Base-by-base conservation (phyloP, 2,329 filamentous ascomycete genomes). In the Hymenoscyphus occultus region DNA sequence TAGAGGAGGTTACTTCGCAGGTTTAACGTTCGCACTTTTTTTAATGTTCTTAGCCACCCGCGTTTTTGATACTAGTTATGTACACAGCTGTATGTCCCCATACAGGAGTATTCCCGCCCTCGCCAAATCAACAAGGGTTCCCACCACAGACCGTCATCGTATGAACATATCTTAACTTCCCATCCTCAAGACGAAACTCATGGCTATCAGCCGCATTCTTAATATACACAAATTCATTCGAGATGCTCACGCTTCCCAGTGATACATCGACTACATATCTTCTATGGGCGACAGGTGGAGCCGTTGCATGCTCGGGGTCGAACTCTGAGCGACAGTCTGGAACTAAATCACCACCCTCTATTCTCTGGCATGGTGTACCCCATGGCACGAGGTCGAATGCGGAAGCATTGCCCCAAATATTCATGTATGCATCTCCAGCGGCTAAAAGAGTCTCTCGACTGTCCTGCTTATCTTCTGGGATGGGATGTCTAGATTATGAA, bases 71-170 rank as follows among this genome's bases (percentile, higher is more conserved):
- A n/a, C n/a, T n/a, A n/a, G n/a, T n/a, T n/a, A n/a, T n/a, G n/a
- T n/a, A n/a, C n/a, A n/a, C n/a, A n/a, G n/a, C n/a, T n/a, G n/a
- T n/a, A n/a, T n/a, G 1, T 35, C 2, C 35, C 5, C 35, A 6
- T 35, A 35, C 3, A 35, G 35, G 9, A 35, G 35, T 28, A 35
- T 35, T 35, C 35, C 35, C 35, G 5, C 35, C 35, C 5, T 35
- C 35, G 9, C 35, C 35, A 35, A 64, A 57, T 31, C 58, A 64
- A 58, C 66, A 67, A 28, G 39, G 7, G 6, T 64, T 31, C 10
- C 66, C 66, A 16, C 66, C 66, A 62, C 66, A 67, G 2, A 65
- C 66, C 13, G 66, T 68, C 65, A 68, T 67, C 6, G 67, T 68
- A 56, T 68, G 65, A 5, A 68, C 65, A 63, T 62, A 68, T 51